Evolutionary conservation across 768 basidiomycete species (phyloP), one percentile per base, ranked within the genome.

Genomic region (Cystobasidium tubakii): DNA sequence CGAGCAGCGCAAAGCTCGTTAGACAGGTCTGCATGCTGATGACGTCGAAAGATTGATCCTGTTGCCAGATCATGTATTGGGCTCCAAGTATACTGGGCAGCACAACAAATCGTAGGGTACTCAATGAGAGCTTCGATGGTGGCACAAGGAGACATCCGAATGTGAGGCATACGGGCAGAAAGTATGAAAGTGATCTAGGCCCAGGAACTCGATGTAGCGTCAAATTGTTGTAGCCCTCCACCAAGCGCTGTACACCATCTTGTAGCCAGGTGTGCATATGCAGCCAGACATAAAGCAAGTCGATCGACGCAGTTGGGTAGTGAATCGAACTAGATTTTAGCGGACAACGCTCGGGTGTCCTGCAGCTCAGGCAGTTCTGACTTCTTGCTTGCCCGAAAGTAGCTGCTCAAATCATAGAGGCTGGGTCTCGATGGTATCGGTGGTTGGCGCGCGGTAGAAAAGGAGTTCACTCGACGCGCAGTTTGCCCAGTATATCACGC

Each of bases 191-290:
- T 1, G 69, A 71, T 13, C 69, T 46, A 9, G 69, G 69, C 7
- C 69, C 69, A 33, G 69, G 69, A 1, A 62, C 55, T 21, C 53
- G 31, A 44, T 71, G 69, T 23, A 71, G 55, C 1, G 69, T 71
- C 7, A 71, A 44, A 46, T 29, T 25, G 34, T 71, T 53, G 39
- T 71, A 71, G 17, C 15, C 13, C 17, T 23, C 27, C 4, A 27
- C 6, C 27, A 29, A 3, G 7, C 10, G 21, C 21, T 50, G 46
- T 19, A 50, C 9, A 50, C 15, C n/a, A 50, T 50, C 46, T 21
- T 50, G 12, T 17, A 50, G 46, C 46, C 29, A 31, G 57, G 6
- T 29, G 57, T 60, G 57, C 33, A 60, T 60, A 23, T 29, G 57
- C 12, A 2, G 21, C n/a, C 15, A 42, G 42, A 7, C n/a, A 50